phyloP scores from a whole-genome alignment of 192 early-diverging fungal genomes.

The Fimicolochytrium jonesii region DNA sequence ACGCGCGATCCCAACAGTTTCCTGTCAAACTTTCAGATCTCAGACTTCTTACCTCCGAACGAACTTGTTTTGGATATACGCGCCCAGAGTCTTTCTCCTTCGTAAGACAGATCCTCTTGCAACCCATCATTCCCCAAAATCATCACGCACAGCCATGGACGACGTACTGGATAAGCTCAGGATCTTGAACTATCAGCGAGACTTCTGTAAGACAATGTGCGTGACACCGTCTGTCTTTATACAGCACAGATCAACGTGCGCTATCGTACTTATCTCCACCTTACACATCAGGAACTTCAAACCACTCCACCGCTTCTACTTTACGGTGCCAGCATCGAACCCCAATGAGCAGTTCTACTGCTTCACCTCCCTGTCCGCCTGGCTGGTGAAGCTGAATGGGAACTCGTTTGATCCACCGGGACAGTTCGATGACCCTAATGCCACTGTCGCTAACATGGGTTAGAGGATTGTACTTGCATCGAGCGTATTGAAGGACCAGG shows the following conservation, averaged over 20 bases:
- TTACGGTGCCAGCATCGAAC: conserved; percentile 35
- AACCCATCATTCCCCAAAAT: too few relatives aligned
- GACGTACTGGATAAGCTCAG: conserved; percentile 50
- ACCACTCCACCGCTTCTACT: conserved; percentile 44
- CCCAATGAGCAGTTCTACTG: conserved; percentile 56
- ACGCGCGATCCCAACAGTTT: not conserved
- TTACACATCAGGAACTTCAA: conserved; percentile 38
- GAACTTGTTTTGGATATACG: not conserved
- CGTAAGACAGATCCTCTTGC: not conserved
- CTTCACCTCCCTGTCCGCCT: conserved; percentile 46
- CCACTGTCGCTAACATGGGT: conserved; percentile 51
- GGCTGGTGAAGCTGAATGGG: conserved; percentile 41
- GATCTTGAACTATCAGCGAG: conserved; percentile 42
- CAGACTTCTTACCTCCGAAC: not conserved
- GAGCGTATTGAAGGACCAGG: not conserved
- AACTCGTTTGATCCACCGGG: conserved; percentile 44
- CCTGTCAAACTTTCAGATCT: not conserved
- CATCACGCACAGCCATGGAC: conserved; percentile 24
- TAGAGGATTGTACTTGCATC: not conserved
- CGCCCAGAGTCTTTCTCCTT: not conserved
- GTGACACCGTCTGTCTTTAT: too few relatives aligned
- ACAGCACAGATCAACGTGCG: too few relatives aligned
- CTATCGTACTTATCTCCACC: too few relatives aligned
- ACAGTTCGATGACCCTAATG: conserved; percentile 62
- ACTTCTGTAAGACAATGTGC: conserved; percentile 47